A percentile compares a stretch with the other conserved stretches of the same genome.
Conservation (phyloP, 148 eudicot species). For the Vaccinium darrowii region DNA sequence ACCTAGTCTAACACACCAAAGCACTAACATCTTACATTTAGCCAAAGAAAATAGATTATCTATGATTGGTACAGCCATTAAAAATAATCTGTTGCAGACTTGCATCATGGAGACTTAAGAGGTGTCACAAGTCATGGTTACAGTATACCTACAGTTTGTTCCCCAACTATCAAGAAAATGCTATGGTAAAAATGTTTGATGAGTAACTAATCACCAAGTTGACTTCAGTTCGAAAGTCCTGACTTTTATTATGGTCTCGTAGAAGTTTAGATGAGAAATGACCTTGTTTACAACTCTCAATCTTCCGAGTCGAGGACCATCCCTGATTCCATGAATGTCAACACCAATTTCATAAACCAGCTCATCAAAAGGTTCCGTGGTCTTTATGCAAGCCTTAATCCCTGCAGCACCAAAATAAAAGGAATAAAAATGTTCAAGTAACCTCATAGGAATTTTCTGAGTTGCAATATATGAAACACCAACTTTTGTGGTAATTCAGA, state of each 20-base stretch:
- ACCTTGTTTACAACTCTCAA: conserved; percentile 72
- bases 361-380: conserved; percentile 63
- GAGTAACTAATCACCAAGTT: background rate
- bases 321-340: conserved; percentile 74
- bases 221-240: background rate
- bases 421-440: background rate
- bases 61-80: background rate
- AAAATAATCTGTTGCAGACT: background rate
- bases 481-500: background rate
- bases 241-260: background rate
- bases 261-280: background rate
- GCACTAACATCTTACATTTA: background rate
- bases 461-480: background rate
- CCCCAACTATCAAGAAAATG: background rate
- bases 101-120: background rate
- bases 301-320: conserved; percentile 89
- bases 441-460: background rate
- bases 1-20: background rate
- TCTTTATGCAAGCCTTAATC: conserved; percentile 73
- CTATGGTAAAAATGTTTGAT: background rate
- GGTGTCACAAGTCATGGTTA: background rate
- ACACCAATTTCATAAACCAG: conserved; percentile 60
- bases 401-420: conserved; percentile 44
- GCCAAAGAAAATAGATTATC: background rate
- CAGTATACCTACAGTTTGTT: background rate